Percentiles rank a stretch among this genome's conserved stretches.
Conservation (phyloP, 495 filamentous ascomycete genomes). For the Tetracladium marchalianum region DNA sequence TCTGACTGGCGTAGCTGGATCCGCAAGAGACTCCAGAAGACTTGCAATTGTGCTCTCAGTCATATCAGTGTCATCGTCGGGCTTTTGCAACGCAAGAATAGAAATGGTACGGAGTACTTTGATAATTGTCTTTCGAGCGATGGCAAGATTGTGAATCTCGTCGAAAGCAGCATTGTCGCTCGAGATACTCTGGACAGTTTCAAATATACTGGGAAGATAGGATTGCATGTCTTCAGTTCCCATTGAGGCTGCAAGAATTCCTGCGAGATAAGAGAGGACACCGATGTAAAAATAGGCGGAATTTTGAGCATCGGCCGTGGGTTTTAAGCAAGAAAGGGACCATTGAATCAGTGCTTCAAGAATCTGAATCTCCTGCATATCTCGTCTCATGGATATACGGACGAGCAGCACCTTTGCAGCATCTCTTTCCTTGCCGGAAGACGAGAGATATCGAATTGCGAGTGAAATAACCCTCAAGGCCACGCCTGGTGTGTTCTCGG, state of each 20-base stretch:
- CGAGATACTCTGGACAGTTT: constrained; percentile 37
- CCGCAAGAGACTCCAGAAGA: constrained; percentile 55
- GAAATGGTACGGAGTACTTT: constrained; percentile 71
- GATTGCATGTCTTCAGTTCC: constrained; percentile 42
- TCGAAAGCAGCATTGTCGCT: constrained; percentile 30
- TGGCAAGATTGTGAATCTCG: constrained; percentile 52
- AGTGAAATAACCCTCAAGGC: constrained; percentile 58
- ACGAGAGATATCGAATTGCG: constrained; percentile 58
- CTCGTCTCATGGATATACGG: constrained; percentile 66
- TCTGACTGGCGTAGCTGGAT: constrained; percentile 82
- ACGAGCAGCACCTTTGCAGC: constrained; percentile 76
- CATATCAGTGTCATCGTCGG: constrained; percentile 29
- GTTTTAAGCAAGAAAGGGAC: constrained; percentile 49
- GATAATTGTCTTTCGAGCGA: constrained; percentile 69
- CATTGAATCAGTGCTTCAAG: constrained; percentile 54
- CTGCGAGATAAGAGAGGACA: constrained; percentile 66
- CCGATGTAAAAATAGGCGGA: constrained; percentile 54
- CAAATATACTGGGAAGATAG: constrained; percentile 34
- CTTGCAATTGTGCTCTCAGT: constrained; percentile 71
- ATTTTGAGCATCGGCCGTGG: constrained; percentile 21
- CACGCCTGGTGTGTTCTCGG: constrained; percentile 53
- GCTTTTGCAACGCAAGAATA: constrained; percentile 44
- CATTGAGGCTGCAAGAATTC: constrained; percentile 45
- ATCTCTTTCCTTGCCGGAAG: constrained; percentile 77
- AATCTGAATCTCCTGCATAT: constrained; percentile 75